These are phyloP conservation scores for Kodamaea kakaduensis DNA, from an alignment of 805 yeast genomes.

Conservation along the genomic window DNA sequence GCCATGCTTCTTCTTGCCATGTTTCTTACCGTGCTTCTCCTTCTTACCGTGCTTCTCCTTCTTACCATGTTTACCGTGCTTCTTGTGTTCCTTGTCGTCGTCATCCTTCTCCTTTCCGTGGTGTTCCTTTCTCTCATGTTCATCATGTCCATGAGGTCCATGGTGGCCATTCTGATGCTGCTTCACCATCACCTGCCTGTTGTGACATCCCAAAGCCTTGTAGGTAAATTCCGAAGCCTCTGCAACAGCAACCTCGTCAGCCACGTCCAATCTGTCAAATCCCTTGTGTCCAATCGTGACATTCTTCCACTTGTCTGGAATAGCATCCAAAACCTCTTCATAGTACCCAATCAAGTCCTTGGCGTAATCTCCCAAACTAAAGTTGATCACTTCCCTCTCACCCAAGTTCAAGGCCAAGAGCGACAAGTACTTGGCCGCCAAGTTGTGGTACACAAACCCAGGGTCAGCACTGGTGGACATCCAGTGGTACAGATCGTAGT, in stretches of 20 bases:
- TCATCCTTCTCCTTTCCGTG: constrained; percentile 1
- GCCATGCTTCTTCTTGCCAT: not conserved
- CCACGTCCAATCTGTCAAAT: not conserved
- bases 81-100: not conserved
- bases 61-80: constrained; percentile 1
- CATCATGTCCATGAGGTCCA: not conserved
- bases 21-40: constrained; percentile 1
- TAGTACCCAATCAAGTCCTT: constrained; percentile 36
- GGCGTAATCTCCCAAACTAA: constrained; percentile 48
- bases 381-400: constrained; percentile 54
- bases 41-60: constrained; percentile 2
- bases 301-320: constrained; percentile 33
- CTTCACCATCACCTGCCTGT: not conserved
- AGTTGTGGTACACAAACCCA: constrained; percentile 49
- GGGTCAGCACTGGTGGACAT: constrained; percentile 50
- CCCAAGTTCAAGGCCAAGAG: constrained; percentile 48
- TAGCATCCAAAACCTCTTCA: constrained; percentile 19
- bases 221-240: constrained; percentile 4
- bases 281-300: constrained; percentile 1
- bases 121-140: constrained; percentile 2
- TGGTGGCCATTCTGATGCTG: constrained; percentile 1
- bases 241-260: constrained; percentile 2
- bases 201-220: constrained; percentile 2
- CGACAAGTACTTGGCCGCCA: constrained; percentile 58
- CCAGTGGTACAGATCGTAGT: constrained; percentile 58